These are phyloP conservation scores for Globisporangium cystogenes DNA, from an alignment of 352 stramenopile species.

Conservation along the genomic window DNA sequence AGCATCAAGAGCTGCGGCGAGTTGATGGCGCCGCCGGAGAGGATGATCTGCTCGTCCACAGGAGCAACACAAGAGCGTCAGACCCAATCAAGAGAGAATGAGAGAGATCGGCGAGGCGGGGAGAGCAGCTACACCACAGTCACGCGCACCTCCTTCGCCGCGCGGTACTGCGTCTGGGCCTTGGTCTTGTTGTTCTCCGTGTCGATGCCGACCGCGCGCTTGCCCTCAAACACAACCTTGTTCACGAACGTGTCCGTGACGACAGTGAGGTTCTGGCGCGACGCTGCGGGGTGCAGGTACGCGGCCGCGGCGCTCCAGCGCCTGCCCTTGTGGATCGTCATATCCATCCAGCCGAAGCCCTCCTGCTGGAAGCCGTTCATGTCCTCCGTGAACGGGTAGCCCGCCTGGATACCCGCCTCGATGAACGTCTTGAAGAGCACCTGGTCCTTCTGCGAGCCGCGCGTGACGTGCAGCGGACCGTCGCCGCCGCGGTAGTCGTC, in stretches of 20 bases:
- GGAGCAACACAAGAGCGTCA: background rate
- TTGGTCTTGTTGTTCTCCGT: slow-evolving; percentile 64
- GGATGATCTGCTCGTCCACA: slow-evolving; percentile 40
- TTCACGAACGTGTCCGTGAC: slow-evolving; percentile 81
- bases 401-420: slow-evolving; percentile 77
- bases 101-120: background rate
- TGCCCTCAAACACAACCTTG: slow-evolving; percentile 81
- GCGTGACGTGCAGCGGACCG: slow-evolving; percentile 72
- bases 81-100: too few relatives aligned
- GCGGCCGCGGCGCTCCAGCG: slow-evolving; percentile 75
- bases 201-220: slow-evolving; percentile 69
- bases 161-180: slow-evolving; percentile 35
- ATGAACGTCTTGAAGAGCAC: slow-evolving; percentile 90
- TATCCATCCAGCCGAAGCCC: slow-evolving; percentile 89
- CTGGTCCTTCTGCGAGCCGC: slow-evolving; percentile 74
- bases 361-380: slow-evolving; percentile 90
- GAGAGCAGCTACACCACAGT: background rate
- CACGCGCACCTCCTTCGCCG: slow-evolving; percentile 58
- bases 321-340: slow-evolving; percentile 75
- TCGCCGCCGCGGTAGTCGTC: slow-evolving; percentile 82
- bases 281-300: slow-evolving; percentile 69
- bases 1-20: slow-evolving; percentile 87
- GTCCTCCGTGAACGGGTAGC: slow-evolving; percentile 85
- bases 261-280: slow-evolving; percentile 66
- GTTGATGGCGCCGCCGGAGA: slow-evolving; percentile 85